Percentiles rank a stretch among this genome's conserved stretches.
phyloP scores from a whole-genome alignment of 2,329 filamentous ascomycete species.

The Mycosphaerella sp. region DNA sequence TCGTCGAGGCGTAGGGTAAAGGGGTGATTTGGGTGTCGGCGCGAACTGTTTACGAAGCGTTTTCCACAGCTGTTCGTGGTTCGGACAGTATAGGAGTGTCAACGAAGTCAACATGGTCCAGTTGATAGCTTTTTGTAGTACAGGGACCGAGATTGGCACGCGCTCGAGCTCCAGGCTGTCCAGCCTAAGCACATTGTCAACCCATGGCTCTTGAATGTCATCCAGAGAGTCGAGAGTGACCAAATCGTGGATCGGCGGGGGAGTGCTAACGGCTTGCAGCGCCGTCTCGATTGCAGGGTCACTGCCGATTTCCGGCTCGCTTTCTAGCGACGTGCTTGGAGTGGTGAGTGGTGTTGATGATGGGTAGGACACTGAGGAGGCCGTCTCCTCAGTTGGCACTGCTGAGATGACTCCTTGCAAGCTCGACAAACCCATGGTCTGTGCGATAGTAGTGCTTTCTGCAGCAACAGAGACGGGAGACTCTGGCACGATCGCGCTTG shows the following conservation, averaged over 20 bases:
- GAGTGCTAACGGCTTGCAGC: background rate
- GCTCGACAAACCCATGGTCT: conserved; percentile 15
- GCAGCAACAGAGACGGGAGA: conserved; percentile 2
- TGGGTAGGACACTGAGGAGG: background rate
- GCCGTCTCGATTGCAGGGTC: conserved; percentile 5
- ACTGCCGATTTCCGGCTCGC: background rate
- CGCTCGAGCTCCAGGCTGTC: conserved; percentile 69
- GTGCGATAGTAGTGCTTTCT: conserved; percentile 1
- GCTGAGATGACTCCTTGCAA: conserved; percentile 14
- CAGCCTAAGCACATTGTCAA: conserved; percentile 58
- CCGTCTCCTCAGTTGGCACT: background rate
- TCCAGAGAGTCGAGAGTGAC: conserved; percentile 14
- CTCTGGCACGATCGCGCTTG: conserved; percentile 1
- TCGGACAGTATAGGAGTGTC: conserved; percentile 66
- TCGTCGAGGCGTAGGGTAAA: conserved; percentile 35
- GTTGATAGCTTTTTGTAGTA: conserved; percentile 65
- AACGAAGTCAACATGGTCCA: conserved; percentile 66
- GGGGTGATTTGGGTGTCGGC: conserved; percentile 34
- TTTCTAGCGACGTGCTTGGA: background rate
- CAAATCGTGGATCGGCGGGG: conserved; percentile 1
- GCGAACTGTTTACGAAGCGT: conserved; percentile 54
- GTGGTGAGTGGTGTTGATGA: background rate
- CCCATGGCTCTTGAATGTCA: conserved; percentile 33
- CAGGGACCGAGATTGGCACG: conserved; percentile 63
- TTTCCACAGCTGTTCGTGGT: conserved; percentile 71